phyloP scores from a whole-genome alignment of 306 rosid species.

The Cotoneaster glaucophyllus region DNA sequence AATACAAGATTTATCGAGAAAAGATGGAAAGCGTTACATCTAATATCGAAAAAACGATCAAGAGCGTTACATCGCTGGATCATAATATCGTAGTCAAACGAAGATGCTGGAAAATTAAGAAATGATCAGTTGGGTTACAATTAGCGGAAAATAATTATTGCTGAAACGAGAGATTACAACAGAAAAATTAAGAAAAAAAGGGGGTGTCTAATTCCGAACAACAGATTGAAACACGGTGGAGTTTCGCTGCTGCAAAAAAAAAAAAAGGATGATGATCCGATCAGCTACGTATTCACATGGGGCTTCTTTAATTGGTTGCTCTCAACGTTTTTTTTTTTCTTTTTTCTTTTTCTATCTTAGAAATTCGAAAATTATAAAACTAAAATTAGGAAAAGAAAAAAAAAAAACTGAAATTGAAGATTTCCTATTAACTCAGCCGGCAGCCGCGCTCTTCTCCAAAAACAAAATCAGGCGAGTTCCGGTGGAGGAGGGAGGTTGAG shows the following conservation, averaged over 20 bases:
- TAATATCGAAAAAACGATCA: too few species aligned
- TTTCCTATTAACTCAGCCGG: conserved; percentile 1
- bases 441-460: neutral
- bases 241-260: conserved; percentile 33
- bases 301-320: conserved; percentile 1
- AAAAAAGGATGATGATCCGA: neutral
- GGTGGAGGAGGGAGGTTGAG: conserved; percentile 44
- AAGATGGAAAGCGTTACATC: too few species aligned
- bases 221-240: conserved; percentile 5
- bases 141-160: neutral
- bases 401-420: neutral
- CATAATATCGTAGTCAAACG: too few species aligned
- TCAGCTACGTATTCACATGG: conserved; percentile 28
- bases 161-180: conserved; percentile 13
- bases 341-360: neutral
- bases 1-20: too few species aligned
- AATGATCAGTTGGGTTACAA: neutral
- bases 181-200: conserved; percentile 9
- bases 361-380: neutral
- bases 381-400: too few species aligned
- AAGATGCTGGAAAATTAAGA: too few species aligned
- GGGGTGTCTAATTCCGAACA: conserved; percentile 15
- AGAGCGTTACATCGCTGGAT: too few species aligned
- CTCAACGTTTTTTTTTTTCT: neutral
- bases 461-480: conserved; percentile 23